A percentile compares a stretch with the other conserved stretches of the same genome.
Conservation (phyloP, 1,139 yeast genomes). For the Scheffersomyces stambukii region DNA sequence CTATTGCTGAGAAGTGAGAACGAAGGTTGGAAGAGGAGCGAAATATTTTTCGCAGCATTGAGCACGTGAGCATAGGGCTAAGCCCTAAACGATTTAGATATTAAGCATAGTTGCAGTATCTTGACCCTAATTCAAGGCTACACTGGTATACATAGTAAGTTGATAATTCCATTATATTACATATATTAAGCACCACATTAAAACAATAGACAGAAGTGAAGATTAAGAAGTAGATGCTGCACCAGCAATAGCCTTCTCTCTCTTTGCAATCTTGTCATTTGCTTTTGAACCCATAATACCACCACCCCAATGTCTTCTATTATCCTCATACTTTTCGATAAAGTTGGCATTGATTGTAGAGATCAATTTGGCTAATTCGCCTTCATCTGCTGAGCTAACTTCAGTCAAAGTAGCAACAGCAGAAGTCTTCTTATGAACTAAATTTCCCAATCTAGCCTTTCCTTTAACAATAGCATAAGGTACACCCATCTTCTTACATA, state of each 20-base stretch:
- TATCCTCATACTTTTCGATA: conserved; percentile 85
- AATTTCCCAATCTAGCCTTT: conserved; percentile 97
- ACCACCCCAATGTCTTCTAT: conserved; percentile 99
- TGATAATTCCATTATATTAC: no score
- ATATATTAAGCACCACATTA: no score
- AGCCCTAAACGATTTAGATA: no score
- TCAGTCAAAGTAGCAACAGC: conserved; percentile 95
- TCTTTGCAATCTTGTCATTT: conserved; percentile 57
- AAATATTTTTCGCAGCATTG: no score
- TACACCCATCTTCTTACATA: conserved; percentile 98
- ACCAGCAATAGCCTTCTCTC: conserved; percentile 34
- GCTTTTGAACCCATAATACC: conserved; percentile 95
- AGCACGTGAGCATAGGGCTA: no score
- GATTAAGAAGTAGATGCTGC: conserved; percentile 10
- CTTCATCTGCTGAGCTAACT: conserved; percentile 87
- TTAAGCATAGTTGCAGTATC: no score
- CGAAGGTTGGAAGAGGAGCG: no score
- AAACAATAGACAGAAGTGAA: no score
- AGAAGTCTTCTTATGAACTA: conserved; percentile 95
- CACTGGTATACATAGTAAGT: no score
- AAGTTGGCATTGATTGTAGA: conserved; percentile 91
- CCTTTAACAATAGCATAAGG: conserved; percentile 99
- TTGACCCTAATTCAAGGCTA: no score
- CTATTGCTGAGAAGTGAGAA: no score
- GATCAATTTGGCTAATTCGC: conserved; percentile 85